These are phyloP conservation scores for Phialophora macrospora DNA, from an alignment of 2,329 filamentous ascomycete species.

Conservation along the genomic window DNA sequence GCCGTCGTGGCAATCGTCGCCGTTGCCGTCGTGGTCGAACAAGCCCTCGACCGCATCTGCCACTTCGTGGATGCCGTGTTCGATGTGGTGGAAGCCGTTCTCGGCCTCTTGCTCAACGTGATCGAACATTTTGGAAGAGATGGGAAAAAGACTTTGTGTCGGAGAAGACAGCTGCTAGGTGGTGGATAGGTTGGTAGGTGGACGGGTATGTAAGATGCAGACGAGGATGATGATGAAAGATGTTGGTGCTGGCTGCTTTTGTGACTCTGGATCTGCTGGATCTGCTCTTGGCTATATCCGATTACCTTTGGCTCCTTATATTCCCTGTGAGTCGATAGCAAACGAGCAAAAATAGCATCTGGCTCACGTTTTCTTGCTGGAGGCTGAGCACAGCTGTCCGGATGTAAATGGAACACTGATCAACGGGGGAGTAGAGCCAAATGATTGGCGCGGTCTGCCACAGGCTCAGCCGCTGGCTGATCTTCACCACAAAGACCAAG, in stretches of 20 bases:
- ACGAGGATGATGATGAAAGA: too few relatives aligned
- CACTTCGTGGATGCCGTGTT: background rate
- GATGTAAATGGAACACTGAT: background rate
- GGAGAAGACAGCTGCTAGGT: too few relatives aligned
- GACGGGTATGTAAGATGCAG: too few relatives aligned
- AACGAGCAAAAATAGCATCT: background rate
- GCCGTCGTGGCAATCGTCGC: background rate
- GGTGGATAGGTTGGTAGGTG: too few relatives aligned
- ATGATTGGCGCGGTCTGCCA: background rate
- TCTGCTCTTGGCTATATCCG: background rate
- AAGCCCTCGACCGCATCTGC: background rate
- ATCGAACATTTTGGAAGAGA: background rate
- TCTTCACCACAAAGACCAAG: background rate
- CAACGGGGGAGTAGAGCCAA: background rate
- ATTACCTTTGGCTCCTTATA: background rate
- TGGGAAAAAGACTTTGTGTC: too few relatives aligned
- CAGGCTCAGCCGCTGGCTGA: background rate
- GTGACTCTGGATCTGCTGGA: background rate
- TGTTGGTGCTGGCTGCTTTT: background rate
- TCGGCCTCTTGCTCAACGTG: background rate
- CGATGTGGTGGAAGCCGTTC: background rate
- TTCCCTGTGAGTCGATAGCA: background rate
- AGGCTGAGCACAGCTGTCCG: background rate
- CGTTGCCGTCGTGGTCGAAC: background rate
- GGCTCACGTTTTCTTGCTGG: background rate